A percentile compares a stretch with the other conserved stretches of the same genome.
phyloP scores from a whole-genome alignment of 108 stramenopile species.

The Stephanodiscus minutulus region DNA sequence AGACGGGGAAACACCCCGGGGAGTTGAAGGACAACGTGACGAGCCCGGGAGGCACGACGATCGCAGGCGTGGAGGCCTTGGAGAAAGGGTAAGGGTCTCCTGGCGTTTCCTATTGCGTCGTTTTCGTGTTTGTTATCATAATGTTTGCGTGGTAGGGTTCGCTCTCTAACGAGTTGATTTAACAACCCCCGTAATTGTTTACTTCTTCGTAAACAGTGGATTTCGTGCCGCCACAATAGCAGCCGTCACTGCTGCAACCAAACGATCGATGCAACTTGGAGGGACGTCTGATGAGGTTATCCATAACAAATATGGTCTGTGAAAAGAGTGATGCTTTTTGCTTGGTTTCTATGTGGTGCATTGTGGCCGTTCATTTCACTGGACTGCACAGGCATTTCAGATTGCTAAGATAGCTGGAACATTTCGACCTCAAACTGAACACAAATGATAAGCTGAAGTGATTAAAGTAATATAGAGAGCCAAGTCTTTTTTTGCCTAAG shows the following conservation, averaged over 20 bases:
- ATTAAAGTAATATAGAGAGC: too few species aligned
- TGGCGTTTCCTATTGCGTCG: not conserved
- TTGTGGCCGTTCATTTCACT: not conserved
- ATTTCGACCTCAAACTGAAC: not conserved
- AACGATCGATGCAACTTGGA: conserved; percentile 77
- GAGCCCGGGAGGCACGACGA: conserved; percentile 95
- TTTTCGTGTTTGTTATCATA: not conserved
- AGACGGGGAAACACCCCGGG: conserved; percentile 91
- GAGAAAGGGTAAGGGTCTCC: conserved; percentile 76
- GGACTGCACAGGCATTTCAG: not conserved
- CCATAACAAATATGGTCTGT: conserved; percentile 64
- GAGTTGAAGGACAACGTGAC: conserved; percentile 89
- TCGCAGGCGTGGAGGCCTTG: conserved; percentile 91
- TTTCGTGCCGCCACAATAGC: conserved; percentile 72
- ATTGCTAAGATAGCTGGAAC: too few species aligned
- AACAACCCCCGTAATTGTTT: not conserved
- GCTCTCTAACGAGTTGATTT: not conserved
- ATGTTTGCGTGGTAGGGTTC: not conserved
- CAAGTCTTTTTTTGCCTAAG: too few species aligned
- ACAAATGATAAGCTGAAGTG: too few species aligned
- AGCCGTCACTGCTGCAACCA: conserved; percentile 79
- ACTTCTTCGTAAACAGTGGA: conserved; percentile 39
- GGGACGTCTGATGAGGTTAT: conserved; percentile 73
- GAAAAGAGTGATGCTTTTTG: conserved; percentile 17
- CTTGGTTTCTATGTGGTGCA: not conserved